Base-by-base conservation (phyloP, 2,329 filamentous ascomycete species). In the Sphaerostilbella broomeana region DNA sequence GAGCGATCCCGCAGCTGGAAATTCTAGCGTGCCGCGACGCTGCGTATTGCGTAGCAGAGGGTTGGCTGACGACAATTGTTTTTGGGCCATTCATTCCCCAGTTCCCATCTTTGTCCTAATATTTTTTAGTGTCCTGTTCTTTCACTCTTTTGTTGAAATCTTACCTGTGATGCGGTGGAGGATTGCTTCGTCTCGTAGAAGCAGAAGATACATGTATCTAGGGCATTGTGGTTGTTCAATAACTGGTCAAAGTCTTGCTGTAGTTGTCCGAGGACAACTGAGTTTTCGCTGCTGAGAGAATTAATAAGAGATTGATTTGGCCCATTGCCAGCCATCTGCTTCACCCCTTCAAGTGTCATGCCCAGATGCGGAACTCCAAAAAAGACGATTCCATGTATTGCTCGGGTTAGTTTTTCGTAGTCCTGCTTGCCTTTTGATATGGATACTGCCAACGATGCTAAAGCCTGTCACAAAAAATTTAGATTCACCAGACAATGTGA, bases 21-120 rank as follows among this genome's bases (percentile, higher is more conserved):
- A 50, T 43, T 16, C 43, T 16, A 13, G 43, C 42, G 27, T 39
- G 17, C 37, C 53, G 50, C 48, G 43, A 51, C 3, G 44, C 38
- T 6, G 50, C 43, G 35, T 49, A 48, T 30, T 48, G 44, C 10
- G 50, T 54, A 4, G 52, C 52, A 9, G 52, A 54, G 8, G 45
- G 21, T 25, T 46, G 47, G n/a, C 43, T 47, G 13, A 54, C 52
- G 7, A 54, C 44, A 4, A 54, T 24, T 8, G 30, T 35, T 5
- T 13, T 25, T 19, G 45, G 41, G 24, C 51, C 51, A 12, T 18
- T 40, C 51, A 53, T 53, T 9, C 7, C 10, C 47, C 25, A 27
- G 12, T 12, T 27, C 11, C 25, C 25, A 27, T 9, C 25, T n/a
- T 27, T 9, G 11, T 27, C 25, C 25, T 27, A 12, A n/a, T 4